Evolutionary conservation across 352 stramenopile species (phyloP).

Genomic region (Phytophthora cryptogea): DNA sequence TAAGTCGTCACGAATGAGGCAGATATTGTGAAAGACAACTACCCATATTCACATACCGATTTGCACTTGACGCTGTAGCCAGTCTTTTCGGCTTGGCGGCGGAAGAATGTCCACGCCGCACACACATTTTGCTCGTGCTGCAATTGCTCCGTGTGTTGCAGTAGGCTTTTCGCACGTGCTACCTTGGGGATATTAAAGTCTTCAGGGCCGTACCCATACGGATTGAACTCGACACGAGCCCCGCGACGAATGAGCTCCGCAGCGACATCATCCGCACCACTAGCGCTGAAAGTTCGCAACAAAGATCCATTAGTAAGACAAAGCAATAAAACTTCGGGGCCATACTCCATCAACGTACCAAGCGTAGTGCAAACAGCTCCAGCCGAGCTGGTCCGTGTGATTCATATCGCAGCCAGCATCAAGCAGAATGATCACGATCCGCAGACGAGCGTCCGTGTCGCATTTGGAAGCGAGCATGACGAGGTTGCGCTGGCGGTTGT

Average conservation of each 20-base stretch:
- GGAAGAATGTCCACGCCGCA: conserved; percentile 77
- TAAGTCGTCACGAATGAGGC: conserved; percentile 1
- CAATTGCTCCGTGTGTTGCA: conserved; percentile 88
- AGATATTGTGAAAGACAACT: conserved; percentile 7
- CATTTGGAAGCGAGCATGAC: conserved; percentile 86
- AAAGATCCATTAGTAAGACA: background rate
- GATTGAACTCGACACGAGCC: conserved; percentile 76
- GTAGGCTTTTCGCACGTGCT: conserved; percentile 72
- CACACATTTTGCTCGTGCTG: conserved; percentile 85
- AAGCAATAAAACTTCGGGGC: background rate
- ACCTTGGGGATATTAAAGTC: conserved; percentile 88
- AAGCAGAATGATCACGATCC: conserved; percentile 84
- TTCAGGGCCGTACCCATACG: conserved; percentile 85
- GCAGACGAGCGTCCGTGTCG: conserved; percentile 79
- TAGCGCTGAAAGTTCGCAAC: conserved; percentile 47
- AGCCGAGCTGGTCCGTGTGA: conserved; percentile 81
- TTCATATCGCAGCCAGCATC: conserved; percentile 88
- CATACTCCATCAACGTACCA: conserved; percentile 48
- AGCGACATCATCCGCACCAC: conserved; percentile 71
- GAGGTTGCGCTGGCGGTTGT: conserved; percentile 79
- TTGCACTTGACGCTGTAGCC: conserved; percentile 78
- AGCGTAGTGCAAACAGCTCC: conserved; percentile 87
- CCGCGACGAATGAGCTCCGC: conserved; percentile 76
- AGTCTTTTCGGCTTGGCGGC: conserved; percentile 63
- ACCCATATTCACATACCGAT: conserved; percentile 55